Evolutionary conservation across 768 basidiomycete genomes (phyloP).

Genomic region (Obba rivulosa): DNA sequence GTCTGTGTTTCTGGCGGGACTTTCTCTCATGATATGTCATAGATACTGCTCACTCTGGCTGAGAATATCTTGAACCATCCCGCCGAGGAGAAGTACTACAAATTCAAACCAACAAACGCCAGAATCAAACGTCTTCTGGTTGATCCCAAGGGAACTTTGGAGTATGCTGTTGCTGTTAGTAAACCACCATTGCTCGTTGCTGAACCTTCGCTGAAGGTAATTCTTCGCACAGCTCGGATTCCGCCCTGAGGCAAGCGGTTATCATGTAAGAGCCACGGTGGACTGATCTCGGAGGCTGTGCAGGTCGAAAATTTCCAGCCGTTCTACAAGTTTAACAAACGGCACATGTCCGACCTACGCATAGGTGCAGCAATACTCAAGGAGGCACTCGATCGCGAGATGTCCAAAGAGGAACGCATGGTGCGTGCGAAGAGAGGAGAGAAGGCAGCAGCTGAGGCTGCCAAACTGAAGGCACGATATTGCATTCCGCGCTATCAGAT

Average conservation of each 20-base stretch:
- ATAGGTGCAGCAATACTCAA: constrained; percentile 62
- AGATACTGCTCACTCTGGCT: constrained; percentile 65
- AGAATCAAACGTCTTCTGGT: constrained; percentile 63
- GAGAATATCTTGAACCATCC: constrained; percentile 74
- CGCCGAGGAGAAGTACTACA: constrained; percentile 62
- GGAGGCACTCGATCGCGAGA: constrained; percentile 54
- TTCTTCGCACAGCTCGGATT: constrained; percentile 62
- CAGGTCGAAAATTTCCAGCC: constrained; percentile 73
- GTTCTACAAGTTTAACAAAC: constrained; percentile 57
- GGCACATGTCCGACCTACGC: constrained; percentile 47
- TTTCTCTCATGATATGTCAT: constrained; percentile 2
- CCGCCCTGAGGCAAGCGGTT: constrained; percentile 48
- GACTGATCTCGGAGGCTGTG: neutral
- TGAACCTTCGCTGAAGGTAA: neutral
- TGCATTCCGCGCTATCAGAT: neutral
- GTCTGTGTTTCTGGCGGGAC: neutral
- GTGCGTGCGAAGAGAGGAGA: constrained; percentile 46
- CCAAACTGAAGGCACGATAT: constrained; percentile 46
- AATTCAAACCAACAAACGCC: constrained; percentile 73
- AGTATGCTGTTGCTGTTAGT: constrained; percentile 74
- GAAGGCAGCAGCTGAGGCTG: constrained; percentile 50
- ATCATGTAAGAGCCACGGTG: neutral
- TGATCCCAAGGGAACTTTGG: constrained; percentile 66
- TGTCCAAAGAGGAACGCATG: constrained; percentile 39
- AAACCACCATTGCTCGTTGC: neutral